phyloP scores from a whole-genome alignment of 2,329 filamentous ascomycete species.

The Fusarium sp. region DNA sequence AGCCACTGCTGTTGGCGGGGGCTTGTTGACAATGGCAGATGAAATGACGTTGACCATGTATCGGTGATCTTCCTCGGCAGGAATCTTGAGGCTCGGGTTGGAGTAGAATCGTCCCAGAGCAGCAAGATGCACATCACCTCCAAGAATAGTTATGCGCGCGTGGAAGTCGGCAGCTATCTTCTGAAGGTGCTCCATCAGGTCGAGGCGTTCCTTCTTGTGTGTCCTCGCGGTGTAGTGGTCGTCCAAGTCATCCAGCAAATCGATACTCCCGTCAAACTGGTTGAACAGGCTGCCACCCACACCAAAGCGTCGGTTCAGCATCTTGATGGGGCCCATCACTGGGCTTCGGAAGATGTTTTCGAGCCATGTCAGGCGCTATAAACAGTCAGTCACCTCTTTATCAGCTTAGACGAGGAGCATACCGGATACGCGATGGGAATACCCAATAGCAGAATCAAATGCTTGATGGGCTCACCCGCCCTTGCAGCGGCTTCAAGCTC shows the following conservation, averaged over 20 bases:
- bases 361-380: constrained; percentile 88
- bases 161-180: constrained; percentile 86
- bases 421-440: constrained; percentile 88
- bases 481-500: constrained; percentile 78
- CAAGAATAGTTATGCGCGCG: constrained; percentile 89
- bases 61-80: constrained; percentile 84
- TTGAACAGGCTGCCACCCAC: constrained; percentile 89
- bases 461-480: constrained; percentile 82
- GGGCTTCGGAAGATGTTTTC: constrained; percentile 92
- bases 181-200: constrained; percentile 84
- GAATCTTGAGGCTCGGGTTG: constrained; percentile 81
- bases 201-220: constrained; percentile 88
- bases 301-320: constrained; percentile 91
- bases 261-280: constrained; percentile 91
- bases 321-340: constrained; percentile 86
- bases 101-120: constrained; percentile 96
- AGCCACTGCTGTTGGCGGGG: constrained; percentile 86
- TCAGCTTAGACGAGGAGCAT: constrained; percentile 49
- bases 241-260: constrained; percentile 91
- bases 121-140: constrained; percentile 93
- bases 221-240: constrained; percentile 95
- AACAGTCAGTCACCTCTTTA: constrained; percentile 16
- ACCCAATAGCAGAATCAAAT: constrained; percentile 87
- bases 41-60: constrained; percentile 97
- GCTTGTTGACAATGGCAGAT: constrained; percentile 95